Base-by-base conservation (phyloP, 305 asterid genomes). In the Nicotiana rustica region DNA sequence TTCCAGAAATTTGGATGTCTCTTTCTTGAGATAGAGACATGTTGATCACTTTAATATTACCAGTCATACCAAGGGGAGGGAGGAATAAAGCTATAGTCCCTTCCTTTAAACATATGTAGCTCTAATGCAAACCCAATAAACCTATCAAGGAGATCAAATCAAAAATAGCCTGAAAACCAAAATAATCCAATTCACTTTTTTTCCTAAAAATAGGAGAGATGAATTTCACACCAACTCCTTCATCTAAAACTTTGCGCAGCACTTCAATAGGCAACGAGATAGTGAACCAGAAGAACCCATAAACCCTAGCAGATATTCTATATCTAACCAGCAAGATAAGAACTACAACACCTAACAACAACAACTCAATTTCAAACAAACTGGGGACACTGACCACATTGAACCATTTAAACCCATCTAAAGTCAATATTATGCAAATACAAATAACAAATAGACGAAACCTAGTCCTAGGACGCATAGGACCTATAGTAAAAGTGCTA, bases 141-240 rank as follows among this genome's bases (percentile, higher is more conserved):
- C 57, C 57, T 10, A 52, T 4, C 57, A 52, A 13, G 57, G 15
- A 13, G 17, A 52, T 52, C 3, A 52, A 47, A 52, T 52, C 3
- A 10, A 52, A 4, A 52, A 52, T 12, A 52, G 57, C 57, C 57
- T 52, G 17, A 55, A 55, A 59, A 4, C 64, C 25, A 59, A 59
- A 59, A 31, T 67, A 33, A 52, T 52, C 57, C 5, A 92, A 68
- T 52, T 52, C 57, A 10, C 57, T 52, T 52, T 33, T 33, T 33
- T 33, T 33, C 4, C 57, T 52, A 13, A 52, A 52, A 13, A 4
- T 52, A 52, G 5, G 17, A 52, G 57, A 52, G 17, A 52, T 52
- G 57, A 52, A 52, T 52, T 52, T 52, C 17, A 52, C 57, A 52
- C 17, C 57, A 49, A 49, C 57, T 49, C 57, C 57, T 49, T 13